Percentiles rank a stretch among this genome's conserved stretches.
These are phyloP conservation scores for Solanum rostratum DNA, from an alignment of 257 asterid species.

Conservation along the genomic window DNA sequence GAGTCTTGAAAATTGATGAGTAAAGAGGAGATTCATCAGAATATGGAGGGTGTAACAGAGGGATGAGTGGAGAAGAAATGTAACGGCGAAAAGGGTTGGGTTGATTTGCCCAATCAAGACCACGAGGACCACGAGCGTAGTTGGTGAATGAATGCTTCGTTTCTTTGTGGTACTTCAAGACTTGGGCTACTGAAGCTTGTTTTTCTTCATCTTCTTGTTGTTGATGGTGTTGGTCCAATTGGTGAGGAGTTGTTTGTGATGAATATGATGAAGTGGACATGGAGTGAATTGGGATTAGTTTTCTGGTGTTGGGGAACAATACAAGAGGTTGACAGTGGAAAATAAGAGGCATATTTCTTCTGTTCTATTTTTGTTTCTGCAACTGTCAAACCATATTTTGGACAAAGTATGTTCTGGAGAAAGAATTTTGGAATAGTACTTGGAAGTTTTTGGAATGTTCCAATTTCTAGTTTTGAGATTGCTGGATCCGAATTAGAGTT, in stretches of 20 bases:
- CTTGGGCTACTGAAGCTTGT: conserved; percentile 25
- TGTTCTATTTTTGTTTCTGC: not conserved
- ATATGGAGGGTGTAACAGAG: conserved; percentile 48
- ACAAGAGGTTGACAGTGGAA: conserved; percentile 13
- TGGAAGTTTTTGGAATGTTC: conserved; percentile 20
- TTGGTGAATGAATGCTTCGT: conserved; percentile 67
- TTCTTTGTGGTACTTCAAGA: conserved; percentile 57
- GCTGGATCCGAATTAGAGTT: not conserved
- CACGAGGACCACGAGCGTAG: conserved; percentile 75
- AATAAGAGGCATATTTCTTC: conserved; percentile 20
- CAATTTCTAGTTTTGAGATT: not conserved
- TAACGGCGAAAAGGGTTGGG: conserved; percentile 97
- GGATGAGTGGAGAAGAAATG: conserved; percentile 48
- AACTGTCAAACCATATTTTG: not conserved
- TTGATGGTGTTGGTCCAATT: not conserved
- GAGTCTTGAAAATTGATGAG: conserved; percentile 30
- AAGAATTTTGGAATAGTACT: not conserved
- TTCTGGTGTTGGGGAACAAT: conserved; percentile 11
- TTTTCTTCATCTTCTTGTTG: conserved; percentile 8
- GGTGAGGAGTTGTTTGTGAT: conserved; percentile 8
- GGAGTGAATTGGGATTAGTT: conserved; percentile 17
- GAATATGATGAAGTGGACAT: conserved; percentile 58
- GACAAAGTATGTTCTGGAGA: not conserved
- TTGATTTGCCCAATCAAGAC: conserved; percentile 96
- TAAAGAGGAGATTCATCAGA: conserved; percentile 35